Percentiles rank a stretch among this genome's conserved stretches.
Evolutionary conservation across 495 filamentous ascomycete species (phyloP).

Genomic region (Corynascus novoguineensis): DNA sequence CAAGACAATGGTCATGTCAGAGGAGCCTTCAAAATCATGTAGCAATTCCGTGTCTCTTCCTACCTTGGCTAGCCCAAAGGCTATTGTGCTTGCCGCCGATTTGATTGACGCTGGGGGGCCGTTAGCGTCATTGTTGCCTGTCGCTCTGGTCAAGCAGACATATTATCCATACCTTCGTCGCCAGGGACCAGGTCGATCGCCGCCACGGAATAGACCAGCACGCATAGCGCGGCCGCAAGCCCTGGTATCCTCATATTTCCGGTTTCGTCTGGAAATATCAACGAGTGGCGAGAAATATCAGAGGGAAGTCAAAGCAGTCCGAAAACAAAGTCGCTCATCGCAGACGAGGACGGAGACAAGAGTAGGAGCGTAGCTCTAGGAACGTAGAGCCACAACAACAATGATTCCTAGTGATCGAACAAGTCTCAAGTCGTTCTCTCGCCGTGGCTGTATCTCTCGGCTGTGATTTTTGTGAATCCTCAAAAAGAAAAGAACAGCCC

Average conservation of each 20-base stretch:
- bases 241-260: conserved; percentile 26
- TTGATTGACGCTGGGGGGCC: conserved; percentile 35
- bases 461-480: too few species aligned
- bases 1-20: too few species aligned
- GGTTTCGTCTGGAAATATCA: not conserved
- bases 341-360: too few species aligned
- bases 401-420: too few species aligned
- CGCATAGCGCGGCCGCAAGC: conserved; percentile 13
- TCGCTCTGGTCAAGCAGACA: not conserved
- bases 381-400: too few species aligned
- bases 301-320: not conserved
- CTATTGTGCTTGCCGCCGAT: conserved; percentile 40
- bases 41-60: too few species aligned
- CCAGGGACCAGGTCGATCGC: conserved; percentile 28
- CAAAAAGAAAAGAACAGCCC: not conserved
- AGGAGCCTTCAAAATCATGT: too few species aligned
- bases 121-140: not conserved
- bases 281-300: conserved; percentile 5
- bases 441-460: too few species aligned
- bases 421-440: too few species aligned
- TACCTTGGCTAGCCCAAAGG: conserved; percentile 38
- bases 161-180: conserved; percentile 24
- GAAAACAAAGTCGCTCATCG: too few species aligned
- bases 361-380: too few species aligned
- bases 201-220: conserved; percentile 21